phyloP scores from a whole-genome alignment of 2,329 filamentous ascomycete genomes.

The Chaetomium strumarium region DNA sequence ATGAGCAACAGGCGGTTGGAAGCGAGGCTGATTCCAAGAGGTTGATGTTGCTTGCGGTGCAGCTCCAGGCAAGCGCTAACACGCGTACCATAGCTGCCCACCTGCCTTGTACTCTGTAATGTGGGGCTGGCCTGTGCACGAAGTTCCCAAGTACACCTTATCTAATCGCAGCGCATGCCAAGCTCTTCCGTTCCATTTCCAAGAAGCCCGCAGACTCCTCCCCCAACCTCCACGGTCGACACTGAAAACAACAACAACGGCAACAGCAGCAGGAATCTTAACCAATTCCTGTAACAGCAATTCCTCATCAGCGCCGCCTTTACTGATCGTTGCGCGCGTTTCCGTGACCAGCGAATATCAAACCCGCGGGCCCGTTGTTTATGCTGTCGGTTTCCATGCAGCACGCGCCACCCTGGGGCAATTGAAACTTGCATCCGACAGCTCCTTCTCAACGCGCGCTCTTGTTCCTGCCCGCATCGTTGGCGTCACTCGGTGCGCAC shows the following conservation, averaged over 20 bases:
- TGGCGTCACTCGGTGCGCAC: neutral
- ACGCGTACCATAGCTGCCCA: conserved; percentile 26
- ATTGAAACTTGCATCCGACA: conserved; percentile 16
- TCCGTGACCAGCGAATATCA: neutral
- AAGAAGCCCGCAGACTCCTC: conserved; percentile 24
- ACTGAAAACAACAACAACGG: conserved; percentile 17
- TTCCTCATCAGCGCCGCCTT: neutral
- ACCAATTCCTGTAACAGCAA: neutral
- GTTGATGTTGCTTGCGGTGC: conserved; percentile 21
- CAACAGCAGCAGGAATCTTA: neutral
- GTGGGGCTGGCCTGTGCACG: conserved; percentile 9
- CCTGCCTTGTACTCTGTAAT: conserved; percentile 21
- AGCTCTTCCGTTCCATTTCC: too few relatives aligned
- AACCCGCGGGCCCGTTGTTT: neutral
- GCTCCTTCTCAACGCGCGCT: conserved; percentile 1
- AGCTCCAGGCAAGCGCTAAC: conserved; percentile 41
- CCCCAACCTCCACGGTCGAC: conserved; percentile 25
- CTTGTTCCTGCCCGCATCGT: conserved; percentile 3
- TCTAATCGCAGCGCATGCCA: conserved; percentile 15
- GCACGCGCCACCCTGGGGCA: conserved; percentile 5
- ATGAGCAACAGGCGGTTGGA: neutral
- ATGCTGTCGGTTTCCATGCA: neutral
- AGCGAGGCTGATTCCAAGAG: conserved; percentile 16
- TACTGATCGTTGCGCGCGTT: neutral
- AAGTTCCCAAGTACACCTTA: conserved; percentile 10